Base-by-base conservation (phyloP, 352 stramenopile genomes). In the Globisporangium rhizosaccharum region DNA sequence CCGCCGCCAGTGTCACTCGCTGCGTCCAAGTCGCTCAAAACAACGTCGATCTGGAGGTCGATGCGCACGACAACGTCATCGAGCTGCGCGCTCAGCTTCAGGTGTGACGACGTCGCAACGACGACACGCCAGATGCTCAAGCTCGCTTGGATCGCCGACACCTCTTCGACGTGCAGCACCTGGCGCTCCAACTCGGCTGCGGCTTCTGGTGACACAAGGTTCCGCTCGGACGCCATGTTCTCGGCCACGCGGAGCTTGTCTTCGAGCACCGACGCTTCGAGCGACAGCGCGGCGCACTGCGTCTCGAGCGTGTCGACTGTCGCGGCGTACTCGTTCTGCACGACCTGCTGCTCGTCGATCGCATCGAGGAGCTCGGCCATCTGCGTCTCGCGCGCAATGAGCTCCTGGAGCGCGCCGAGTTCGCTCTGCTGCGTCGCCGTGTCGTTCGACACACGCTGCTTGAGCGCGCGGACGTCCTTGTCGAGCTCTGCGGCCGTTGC, bases 311-410 rank as follows among this genome's bases (percentile, higher is more conserved):
- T 48, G 42, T 85, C 67, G 10, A 93, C 82, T 0, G 75, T 72
- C 45, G 67, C 63, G 9, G 70, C 70, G 46, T 85, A 91, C 36
- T 93, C 83, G 9, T 82, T 73, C 7, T 82, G 75, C 7, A 77
- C 78, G 7, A 52, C 62, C 54, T 89, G 81, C 61, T 93, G 83
- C 54, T 93, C 83, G 53, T 93, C 83, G 51, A 90, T 88, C 11
- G 75, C 83, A 62, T 93, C 83, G 48, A 93, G 44, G 14, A 91
- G 67, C 49, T 79, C 61, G 20, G 67, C 63, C 72, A 90, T 83
- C 62, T 90, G 76, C 52, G 80, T 73, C 56, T 93, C 83, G 20
- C 79, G 77, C 42, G 82, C 77, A 45, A 93, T 85, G 39, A 87
- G 67, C 58, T 88, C 79, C 53, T 74, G 67, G 10, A 93, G 79